Evolutionary conservation across 768 basidiomycete genomes (phyloP).

Genomic region (Suillus sp.): DNA sequence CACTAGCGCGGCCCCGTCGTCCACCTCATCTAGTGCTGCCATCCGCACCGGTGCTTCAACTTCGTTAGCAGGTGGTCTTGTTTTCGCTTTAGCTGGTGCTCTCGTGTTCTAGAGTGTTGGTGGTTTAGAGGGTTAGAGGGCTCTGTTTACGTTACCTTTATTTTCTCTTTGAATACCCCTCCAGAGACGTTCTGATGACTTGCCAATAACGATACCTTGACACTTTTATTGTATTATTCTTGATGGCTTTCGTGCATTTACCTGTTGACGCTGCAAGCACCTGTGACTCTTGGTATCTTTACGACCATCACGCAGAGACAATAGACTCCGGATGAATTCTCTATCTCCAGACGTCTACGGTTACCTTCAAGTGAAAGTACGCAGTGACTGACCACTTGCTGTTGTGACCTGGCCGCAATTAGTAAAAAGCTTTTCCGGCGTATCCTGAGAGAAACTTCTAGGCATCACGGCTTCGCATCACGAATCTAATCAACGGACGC

Average conservation of each 20-base stretch:
- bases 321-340: too few species aligned
- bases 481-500: too few species aligned
- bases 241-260: background rate
- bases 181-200: conserved; percentile 13
- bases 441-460: too few species aligned
- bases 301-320: too few species aligned
- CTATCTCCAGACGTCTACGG: too few species aligned
- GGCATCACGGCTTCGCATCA: too few species aligned
- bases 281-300: too few species aligned
- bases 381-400: too few species aligned
- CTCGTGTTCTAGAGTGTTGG: conserved; percentile 20
- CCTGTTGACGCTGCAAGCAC: background rate
- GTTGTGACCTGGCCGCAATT: too few species aligned
- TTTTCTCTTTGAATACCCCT: conserved; percentile 3
- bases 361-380: too few species aligned
- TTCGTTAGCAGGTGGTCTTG: conserved; percentile 23
- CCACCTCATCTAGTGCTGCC: conserved; percentile 25
- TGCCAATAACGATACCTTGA: conserved; percentile 14
- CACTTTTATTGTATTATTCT: conserved; percentile 25
- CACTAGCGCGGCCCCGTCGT: conserved; percentile 13
- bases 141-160: conserved; percentile 10
- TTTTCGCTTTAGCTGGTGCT: conserved; percentile 26
- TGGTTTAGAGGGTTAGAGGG: conserved; percentile 6
- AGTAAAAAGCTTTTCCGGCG: too few species aligned
- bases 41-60: conserved; percentile 22